Conservation (phyloP, 106 monocot species). For the Ottelia alismoides region DNA sequence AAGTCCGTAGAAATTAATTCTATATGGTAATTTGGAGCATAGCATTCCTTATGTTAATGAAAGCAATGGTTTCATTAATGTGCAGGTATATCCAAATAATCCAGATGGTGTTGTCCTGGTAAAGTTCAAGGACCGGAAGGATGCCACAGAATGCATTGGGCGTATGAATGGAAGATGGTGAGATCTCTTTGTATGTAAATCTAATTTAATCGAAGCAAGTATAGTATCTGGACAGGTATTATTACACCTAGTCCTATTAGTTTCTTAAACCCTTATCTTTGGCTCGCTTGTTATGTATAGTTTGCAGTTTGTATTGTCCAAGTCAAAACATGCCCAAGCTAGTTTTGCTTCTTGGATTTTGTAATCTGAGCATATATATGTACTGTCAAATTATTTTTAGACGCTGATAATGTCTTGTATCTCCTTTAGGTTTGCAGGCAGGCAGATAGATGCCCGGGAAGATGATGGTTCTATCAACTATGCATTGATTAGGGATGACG, state of each 20-base stretch:
- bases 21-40: too few species aligned
- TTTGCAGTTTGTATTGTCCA: background rate
- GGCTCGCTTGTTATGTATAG: background rate
- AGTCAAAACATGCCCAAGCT: too few species aligned
- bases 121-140: constrained; percentile 81
- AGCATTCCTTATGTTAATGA: too few species aligned
- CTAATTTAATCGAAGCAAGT: too few species aligned
- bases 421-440: constrained; percentile 76
- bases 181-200: too few species aligned
- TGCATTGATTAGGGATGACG: constrained; percentile 51
- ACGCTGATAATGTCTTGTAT: background rate
- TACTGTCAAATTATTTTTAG: too few species aligned
- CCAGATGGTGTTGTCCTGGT: constrained; percentile 95
- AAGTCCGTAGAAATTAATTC: too few species aligned
- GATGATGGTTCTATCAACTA: constrained; percentile 85
- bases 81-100: constrained; percentile 89
- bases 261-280: background rate
- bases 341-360: too few species aligned
- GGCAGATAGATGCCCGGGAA: constrained; percentile 60
- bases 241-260: background rate
- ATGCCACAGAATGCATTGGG: constrained; percentile 78
- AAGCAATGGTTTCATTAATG: too few species aligned
- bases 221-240: background rate
- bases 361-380: too few species aligned
- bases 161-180: constrained; percentile 99